phyloP scores from a whole-genome alignment of 169 alveolate species.

The Perkinsus marinus region DNA sequence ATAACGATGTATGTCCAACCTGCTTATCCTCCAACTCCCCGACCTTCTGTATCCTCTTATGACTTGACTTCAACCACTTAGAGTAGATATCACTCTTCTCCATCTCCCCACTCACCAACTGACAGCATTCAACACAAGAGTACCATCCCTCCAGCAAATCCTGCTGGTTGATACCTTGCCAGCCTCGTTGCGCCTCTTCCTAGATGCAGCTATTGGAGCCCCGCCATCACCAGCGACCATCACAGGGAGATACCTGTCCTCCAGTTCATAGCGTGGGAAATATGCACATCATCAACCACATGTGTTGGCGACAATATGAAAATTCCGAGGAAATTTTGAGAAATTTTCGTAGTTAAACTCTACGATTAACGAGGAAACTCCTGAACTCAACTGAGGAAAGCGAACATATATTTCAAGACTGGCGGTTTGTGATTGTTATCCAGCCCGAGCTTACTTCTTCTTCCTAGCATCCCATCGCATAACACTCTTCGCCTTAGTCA shows the following conservation, averaged over 20 bases:
- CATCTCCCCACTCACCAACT: slow-evolving; percentile 18
- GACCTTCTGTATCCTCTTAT: slow-evolving; percentile 17
- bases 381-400: too few relatives aligned
- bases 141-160: not conserved
- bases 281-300: too few relatives aligned
- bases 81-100: slow-evolving; percentile 17
- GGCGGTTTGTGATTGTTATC: too few relatives aligned
- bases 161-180: not conserved
- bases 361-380: too few relatives aligned
- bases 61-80: slow-evolving; percentile 24
- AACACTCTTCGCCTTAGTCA: not conserved
- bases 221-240: not conserved
- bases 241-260: not conserved
- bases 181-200: not conserved
- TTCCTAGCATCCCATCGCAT: slow-evolving; percentile 22
- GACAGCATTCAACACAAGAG: not conserved
- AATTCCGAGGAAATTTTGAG: too few relatives aligned
- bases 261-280: too few relatives aligned
- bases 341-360: too few relatives aligned
- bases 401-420: too few relatives aligned
- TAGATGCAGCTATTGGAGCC: not conserved
- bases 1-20: not conserved
- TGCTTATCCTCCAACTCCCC: slow-evolving; percentile 27
- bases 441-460: slow-evolving; percentile 14
- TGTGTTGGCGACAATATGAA: too few relatives aligned